phyloP scores from a whole-genome alignment of 768 basidiomycete species.

The Trametes coccinea region DNA sequence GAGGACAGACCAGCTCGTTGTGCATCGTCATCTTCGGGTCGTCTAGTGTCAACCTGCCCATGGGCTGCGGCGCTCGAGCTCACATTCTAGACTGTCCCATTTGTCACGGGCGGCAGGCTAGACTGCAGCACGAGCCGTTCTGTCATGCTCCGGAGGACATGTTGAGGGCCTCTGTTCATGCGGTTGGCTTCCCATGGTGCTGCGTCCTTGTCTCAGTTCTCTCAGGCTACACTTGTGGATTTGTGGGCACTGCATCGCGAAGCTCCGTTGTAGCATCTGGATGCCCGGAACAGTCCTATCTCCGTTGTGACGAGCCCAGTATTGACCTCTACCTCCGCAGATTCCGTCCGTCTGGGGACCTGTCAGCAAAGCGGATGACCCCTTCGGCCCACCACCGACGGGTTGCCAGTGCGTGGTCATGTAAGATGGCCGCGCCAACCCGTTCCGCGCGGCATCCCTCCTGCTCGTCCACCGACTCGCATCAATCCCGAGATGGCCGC shows the following conservation, averaged over 20 bases:
- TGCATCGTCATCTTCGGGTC: too few relatives aligned
- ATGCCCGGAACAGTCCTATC: background rate
- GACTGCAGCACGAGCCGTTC: background rate
- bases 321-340: constrained; percentile 41
- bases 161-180: background rate
- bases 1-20: too few relatives aligned
- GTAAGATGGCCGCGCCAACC: constrained; percentile 15
- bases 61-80: background rate
- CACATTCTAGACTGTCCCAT: background rate
- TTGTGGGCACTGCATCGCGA: too few relatives aligned
- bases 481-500: background rate
- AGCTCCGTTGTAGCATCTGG: too few relatives aligned
- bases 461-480: background rate
- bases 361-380: constrained; percentile 89
- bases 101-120: background rate
- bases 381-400: constrained; percentile 66
- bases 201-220: too few relatives aligned
- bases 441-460: background rate
- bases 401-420: constrained; percentile 33
- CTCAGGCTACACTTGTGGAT: too few relatives aligned
- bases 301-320: background rate
- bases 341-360: constrained; percentile 98
- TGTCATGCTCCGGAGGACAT: background rate
- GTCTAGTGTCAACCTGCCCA: too few relatives aligned
- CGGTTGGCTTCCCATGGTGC: background rate